These are phyloP conservation scores for Diplodia mutila DNA, from an alignment of 2,329 filamentous ascomycete genomes.

Conservation along the genomic window DNA sequence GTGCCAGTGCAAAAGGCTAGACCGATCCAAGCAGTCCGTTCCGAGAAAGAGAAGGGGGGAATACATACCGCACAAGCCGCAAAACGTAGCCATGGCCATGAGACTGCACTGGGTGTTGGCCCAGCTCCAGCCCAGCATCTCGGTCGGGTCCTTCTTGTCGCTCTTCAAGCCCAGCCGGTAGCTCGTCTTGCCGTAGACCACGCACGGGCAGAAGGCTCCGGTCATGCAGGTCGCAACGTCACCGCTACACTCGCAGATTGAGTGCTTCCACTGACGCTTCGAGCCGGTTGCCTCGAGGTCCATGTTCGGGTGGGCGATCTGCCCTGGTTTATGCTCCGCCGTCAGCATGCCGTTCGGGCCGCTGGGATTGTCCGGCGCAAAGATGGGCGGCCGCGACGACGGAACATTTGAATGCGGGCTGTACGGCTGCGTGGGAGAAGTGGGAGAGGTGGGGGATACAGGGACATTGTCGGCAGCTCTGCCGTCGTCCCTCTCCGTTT, in stretches of 20 bases:
- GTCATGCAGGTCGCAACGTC: constrained; percentile 44
- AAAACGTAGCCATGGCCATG: constrained; percentile 38
- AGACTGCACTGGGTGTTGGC: constrained; percentile 47
- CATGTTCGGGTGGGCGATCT: constrained; percentile 50
- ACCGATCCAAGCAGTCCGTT: background rate
- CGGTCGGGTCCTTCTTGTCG: constrained; percentile 45
- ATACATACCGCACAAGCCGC: constrained; percentile 41
- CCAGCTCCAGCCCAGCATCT: constrained; percentile 42
- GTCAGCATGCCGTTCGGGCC: constrained; percentile 46
- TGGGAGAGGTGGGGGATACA: constrained; percentile 22
- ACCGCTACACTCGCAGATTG: constrained; percentile 40
- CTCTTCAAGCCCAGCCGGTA: constrained; percentile 47
- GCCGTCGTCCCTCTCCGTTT: constrained; percentile 30
- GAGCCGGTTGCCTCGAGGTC: constrained; percentile 31
- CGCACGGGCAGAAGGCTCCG: constrained; percentile 49
- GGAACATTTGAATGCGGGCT: constrained; percentile 30
- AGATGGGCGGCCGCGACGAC: constrained; percentile 31
- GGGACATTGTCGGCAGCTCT: constrained; percentile 21
- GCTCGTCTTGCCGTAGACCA: constrained; percentile 49
- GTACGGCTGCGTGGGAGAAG: constrained; percentile 35
- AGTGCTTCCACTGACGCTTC: constrained; percentile 37
- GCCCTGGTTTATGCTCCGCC: constrained; percentile 43
- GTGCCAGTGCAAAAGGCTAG: background rate
- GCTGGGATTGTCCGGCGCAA: constrained; percentile 41
- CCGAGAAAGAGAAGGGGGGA: background rate